Percentiles rank a stretch among this genome's conserved stretches.
These are phyloP conservation scores for Rhodamnia argentea DNA, from an alignment of 345 rosid species.

Conservation along the genomic window DNA sequence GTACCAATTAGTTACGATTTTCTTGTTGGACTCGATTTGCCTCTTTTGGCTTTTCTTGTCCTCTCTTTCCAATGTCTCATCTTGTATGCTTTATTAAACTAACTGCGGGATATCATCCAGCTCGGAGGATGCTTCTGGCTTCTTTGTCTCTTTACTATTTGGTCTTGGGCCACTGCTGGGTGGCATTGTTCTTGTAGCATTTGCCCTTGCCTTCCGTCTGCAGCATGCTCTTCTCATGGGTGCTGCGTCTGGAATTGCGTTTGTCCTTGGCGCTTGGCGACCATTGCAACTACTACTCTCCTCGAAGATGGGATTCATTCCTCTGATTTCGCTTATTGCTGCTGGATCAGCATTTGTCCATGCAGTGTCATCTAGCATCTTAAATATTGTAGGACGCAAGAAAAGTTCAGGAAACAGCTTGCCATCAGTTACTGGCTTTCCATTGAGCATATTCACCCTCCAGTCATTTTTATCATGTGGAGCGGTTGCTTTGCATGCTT, in stretches of 20 bases:
- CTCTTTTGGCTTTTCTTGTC: neutral
- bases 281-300: constrained; percentile 72
- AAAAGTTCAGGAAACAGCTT: constrained; percentile 38
- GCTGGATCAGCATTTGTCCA: constrained; percentile 58
- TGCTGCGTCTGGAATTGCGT: constrained; percentile 87
- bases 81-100: neutral
- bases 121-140: constrained; percentile 95
- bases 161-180: constrained; percentile 96
- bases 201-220: constrained; percentile 64
- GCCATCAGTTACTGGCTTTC: constrained; percentile 41
- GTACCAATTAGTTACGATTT: neutral
- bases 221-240: constrained; percentile 96
- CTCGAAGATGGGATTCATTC: constrained; percentile 69
- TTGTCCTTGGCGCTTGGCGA: constrained; percentile 86
- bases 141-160: constrained; percentile 89
- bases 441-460: constrained; percentile 67
- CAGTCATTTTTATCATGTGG: constrained; percentile 85
- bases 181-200: constrained; percentile 65
- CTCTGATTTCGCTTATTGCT: constrained; percentile 40
- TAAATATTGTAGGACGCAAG: constrained; percentile 46
- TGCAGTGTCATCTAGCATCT: constrained; percentile 37
- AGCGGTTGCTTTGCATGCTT: constrained; percentile 81
- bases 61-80: neutral
- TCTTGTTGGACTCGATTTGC: neutral
- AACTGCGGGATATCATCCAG: constrained; percentile 33